Conservation (phyloP, 2,329 filamentous ascomycete genomes). For the Penicillium sp. region DNA sequence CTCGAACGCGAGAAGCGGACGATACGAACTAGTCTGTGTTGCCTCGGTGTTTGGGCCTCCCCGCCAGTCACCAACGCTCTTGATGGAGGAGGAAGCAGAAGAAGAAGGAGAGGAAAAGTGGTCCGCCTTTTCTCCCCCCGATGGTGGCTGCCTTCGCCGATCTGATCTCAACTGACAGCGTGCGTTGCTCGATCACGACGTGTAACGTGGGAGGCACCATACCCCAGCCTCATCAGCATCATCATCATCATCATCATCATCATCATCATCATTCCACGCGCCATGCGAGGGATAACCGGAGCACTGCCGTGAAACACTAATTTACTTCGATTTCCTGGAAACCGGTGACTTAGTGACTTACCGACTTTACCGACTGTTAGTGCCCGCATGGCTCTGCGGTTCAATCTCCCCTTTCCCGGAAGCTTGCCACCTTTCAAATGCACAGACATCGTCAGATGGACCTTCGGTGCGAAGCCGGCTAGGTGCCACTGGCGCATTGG, state of each 20-base stretch:
- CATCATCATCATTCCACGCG: conserved; percentile 1
- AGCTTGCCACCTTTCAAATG: conserved; percentile 8
- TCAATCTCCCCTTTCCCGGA: background rate
- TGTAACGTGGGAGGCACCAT: background rate
- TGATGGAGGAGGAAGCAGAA: background rate
- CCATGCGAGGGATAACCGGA: conserved; percentile 16
- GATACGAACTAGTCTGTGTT: conserved; percentile 15
- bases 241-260: no score
- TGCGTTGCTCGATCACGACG: background rate
- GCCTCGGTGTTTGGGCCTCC: conserved; percentile 21
- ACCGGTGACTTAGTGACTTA: conserved; percentile 5
- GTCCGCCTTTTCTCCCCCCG: conserved; percentile 8
- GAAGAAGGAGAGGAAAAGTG: background rate
- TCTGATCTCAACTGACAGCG: conserved; percentile 9
- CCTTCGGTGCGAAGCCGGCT: background rate
- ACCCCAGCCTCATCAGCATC: background rate
- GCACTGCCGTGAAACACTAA: conserved; percentile 17
- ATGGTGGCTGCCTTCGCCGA: conserved; percentile 17
- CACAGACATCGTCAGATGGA: conserved; percentile 8
- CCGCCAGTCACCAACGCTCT: conserved; percentile 6
- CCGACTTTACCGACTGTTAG: conserved; percentile 12
- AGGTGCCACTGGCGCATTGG: conserved; percentile 14
- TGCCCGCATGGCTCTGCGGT: background rate
- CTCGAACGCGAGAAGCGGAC: conserved; percentile 1
- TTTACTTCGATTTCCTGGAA: conserved; percentile 20